Evolutionary conservation across 2,329 filamentous ascomycete genomes (phyloP).

Genomic region (Niveomyces coronatus): DNA sequence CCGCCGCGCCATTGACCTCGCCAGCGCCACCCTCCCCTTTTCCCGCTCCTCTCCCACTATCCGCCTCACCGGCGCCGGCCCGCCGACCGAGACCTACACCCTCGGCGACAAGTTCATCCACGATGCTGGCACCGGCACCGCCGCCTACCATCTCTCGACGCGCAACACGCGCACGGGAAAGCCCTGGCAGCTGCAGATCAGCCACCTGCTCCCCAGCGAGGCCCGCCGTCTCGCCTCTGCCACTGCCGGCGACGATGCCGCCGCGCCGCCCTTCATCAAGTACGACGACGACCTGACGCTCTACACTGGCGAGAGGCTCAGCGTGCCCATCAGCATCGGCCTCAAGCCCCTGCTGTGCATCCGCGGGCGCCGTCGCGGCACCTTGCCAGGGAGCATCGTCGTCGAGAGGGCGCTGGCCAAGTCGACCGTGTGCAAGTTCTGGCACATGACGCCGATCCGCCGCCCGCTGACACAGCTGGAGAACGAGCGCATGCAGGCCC

Average conservation of each 20-base stretch:
- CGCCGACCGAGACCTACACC: background rate
- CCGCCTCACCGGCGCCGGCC: background rate
- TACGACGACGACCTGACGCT: conserved; percentile 8
- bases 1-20: background rate
- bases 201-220: conserved; percentile 7
- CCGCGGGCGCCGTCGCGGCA: background rate
- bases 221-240: background rate
- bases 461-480: conserved; percentile 1
- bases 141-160: conserved; percentile 5
- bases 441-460: conserved; percentile 3
- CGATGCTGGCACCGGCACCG: background rate
- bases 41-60: conserved; percentile 1
- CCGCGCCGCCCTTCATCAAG: background rate
- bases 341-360: conserved; percentile 5
- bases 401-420: conserved; percentile 1
- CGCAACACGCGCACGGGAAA: conserved; percentile 4
- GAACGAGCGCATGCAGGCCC: conserved; percentile 1
- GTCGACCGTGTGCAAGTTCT: conserved; percentile 1
- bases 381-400: background rate
- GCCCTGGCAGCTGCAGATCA: conserved; percentile 3
- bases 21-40: conserved; percentile 1
- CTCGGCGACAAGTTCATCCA: conserved; percentile 2
- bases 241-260: background rate
- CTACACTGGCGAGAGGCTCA: conserved; percentile 2
- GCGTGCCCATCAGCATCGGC: conserved; percentile 4